Percentiles rank a stretch among this genome's conserved stretches.
Conservation (phyloP, 1,284 basidiomycete genomes). For the Mycena citricolor region DNA sequence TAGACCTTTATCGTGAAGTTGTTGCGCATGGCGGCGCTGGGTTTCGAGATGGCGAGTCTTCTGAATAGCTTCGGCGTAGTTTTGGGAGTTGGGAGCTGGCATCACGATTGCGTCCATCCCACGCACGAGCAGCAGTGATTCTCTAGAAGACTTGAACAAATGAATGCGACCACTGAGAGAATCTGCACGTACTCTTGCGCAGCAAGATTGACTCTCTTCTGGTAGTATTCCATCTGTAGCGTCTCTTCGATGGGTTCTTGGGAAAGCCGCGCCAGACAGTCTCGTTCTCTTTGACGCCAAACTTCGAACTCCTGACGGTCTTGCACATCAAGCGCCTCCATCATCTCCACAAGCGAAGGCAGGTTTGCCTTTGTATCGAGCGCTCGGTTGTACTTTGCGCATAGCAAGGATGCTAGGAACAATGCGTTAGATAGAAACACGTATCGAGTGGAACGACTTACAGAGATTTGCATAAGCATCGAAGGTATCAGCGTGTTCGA, state of each 20-base stretch:
- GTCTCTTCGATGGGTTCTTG: slow-evolving; percentile 29
- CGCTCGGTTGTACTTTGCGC: slow-evolving; percentile 3
- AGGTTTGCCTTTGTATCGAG: neutral
- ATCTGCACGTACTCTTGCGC: slow-evolving; percentile 3
- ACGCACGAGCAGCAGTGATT: no score
- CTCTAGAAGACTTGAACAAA: no score
- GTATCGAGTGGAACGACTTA: neutral
- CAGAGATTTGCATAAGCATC: slow-evolving; percentile 3
- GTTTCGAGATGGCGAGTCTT: slow-evolving; percentile 18
- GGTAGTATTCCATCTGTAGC: slow-evolving; percentile 30
- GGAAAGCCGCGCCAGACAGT: slow-evolving; percentile 23
- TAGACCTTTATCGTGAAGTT: slow-evolving; percentile 21
- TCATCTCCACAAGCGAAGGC: neutral
- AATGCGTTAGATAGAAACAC: neutral
- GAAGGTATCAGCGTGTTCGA: slow-evolving; percentile 2
- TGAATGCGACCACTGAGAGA: no score
- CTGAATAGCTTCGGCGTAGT: neutral
- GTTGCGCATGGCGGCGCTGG: slow-evolving; percentile 23
- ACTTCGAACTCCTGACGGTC: neutral
- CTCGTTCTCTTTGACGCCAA: slow-evolving; percentile 26
- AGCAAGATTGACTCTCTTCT: slow-evolving; percentile 23
- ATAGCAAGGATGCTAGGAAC: slow-evolving; percentile 7
- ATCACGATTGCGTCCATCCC: no score
- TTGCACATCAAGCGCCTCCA: neutral
- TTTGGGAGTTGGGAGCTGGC: neutral